A percentile compares a stretch with the other conserved stretches of the same genome.
phyloP scores from a whole-genome alignment of 768 basidiomycete species.

The Termitomyces titanicus region DNA sequence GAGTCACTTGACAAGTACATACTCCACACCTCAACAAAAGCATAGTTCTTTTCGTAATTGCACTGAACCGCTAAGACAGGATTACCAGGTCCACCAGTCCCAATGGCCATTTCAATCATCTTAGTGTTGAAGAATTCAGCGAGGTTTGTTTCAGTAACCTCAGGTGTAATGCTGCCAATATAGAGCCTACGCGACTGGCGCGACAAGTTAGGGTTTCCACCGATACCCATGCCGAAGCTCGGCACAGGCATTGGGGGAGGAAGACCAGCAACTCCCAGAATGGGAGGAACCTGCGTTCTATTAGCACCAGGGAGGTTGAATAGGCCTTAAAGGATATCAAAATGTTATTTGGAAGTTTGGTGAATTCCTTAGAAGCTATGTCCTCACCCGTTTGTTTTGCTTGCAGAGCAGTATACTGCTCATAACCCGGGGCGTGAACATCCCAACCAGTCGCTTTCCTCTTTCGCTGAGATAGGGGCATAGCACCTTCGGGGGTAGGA shows the following conservation, averaged over 20 bases:
- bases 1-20: background rate
- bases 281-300: constrained; percentile 81
- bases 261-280: constrained; percentile 75
- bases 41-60: constrained; percentile 98
- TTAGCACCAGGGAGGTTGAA: constrained; percentile 97
- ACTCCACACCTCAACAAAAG: constrained; percentile 86
- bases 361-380: background rate
- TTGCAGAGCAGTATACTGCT: constrained; percentile 91
- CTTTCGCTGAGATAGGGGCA: constrained; percentile 81
- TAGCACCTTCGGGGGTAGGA: constrained; percentile 85
- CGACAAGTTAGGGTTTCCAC: constrained; percentile 83
- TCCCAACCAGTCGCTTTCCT: constrained; percentile 95
- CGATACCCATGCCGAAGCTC: constrained; percentile 83
- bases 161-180: constrained; percentile 93
- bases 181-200: constrained; percentile 94
- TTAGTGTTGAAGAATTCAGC: constrained; percentile 94
- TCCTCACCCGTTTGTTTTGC: constrained; percentile 93
- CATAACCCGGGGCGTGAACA: constrained; percentile 92
- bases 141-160: constrained; percentile 90
- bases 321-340: constrained; percentile 54
- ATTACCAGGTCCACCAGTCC: constrained; percentile 80
- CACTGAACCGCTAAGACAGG: constrained; percentile 93
- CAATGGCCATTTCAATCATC: constrained; percentile 90
- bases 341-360: background rate
- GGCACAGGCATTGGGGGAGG: constrained; percentile 83